A percentile compares a stretch with the other conserved stretches of the same genome.
Conservation (phyloP, 2,329 filamentous ascomycete genomes). For the Diaporthe sp. region DNA sequence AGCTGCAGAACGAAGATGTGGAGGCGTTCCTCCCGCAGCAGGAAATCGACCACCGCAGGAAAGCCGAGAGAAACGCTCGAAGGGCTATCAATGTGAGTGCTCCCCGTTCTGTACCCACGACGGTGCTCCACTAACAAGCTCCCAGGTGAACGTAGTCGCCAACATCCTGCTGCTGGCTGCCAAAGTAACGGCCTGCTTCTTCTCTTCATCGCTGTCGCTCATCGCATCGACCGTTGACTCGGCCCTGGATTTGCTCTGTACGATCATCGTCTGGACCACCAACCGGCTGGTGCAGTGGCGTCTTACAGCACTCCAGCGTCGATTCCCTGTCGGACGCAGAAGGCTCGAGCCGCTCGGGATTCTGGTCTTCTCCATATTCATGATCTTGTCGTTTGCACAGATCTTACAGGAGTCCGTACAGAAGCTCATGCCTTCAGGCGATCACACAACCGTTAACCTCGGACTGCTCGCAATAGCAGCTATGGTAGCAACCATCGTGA, state of each 20-base stretch:
- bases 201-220: slow-evolving; percentile 66
- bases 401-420: slow-evolving; percentile 72
- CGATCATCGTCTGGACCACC: slow-evolving; percentile 72
- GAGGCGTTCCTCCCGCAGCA: slow-evolving; percentile 68
- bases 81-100: slow-evolving; percentile 57
- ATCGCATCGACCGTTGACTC: slow-evolving; percentile 74
- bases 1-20: slow-evolving; percentile 63
- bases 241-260: slow-evolving; percentile 72
- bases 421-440: slow-evolving; percentile 65
- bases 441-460: slow-evolving; percentile 60
- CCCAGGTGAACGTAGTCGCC: slow-evolving; percentile 42
- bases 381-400: slow-evolving; percentile 74
- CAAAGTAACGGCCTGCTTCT: slow-evolving; percentile 43
- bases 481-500: slow-evolving; percentile 68
- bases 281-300: slow-evolving; percentile 72
- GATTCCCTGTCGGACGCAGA: slow-evolving; percentile 70
- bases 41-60: slow-evolving; percentile 62
- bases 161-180: slow-evolving; percentile 43
- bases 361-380: slow-evolving; percentile 73
- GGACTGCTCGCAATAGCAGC: slow-evolving; percentile 68
- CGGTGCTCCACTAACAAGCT: not conserved
- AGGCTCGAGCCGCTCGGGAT: slow-evolving; percentile 74
- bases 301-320: slow-evolving; percentile 61
- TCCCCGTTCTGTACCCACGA: not conserved
- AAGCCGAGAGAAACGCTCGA: slow-evolving; percentile 62